A percentile compares a stretch with the other conserved stretches of the same genome.
Evolutionary conservation across 2,329 filamentous ascomycete genomes (phyloP).

Genomic region (Claviceps sp.): DNA sequence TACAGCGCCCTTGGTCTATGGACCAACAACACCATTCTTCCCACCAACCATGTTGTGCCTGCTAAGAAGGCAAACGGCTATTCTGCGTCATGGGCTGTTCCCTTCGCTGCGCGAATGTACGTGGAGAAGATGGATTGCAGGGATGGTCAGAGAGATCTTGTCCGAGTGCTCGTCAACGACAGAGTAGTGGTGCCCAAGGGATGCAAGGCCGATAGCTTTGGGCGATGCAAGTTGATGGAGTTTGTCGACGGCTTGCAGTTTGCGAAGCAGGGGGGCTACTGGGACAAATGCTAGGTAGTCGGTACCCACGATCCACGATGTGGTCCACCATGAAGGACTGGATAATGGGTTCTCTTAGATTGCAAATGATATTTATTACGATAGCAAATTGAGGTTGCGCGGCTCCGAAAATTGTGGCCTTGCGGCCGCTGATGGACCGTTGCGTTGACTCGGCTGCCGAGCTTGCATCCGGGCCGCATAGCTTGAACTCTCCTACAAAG

Average conservation of each 20-base stretch:
- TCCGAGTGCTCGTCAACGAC: conserved; percentile 74
- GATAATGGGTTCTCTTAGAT: too few relatives aligned
- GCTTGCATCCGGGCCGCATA: too few relatives aligned
- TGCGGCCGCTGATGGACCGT: too few relatives aligned
- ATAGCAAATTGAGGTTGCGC: too few relatives aligned
- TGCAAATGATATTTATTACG: too few relatives aligned
- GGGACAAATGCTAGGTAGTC: conserved; percentile 44
- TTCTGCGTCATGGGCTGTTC: conserved; percentile 65
- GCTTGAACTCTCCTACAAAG: too few relatives aligned
- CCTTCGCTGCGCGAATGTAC: conserved; percentile 70
- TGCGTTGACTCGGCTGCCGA: too few relatives aligned
- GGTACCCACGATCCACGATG: too few relatives aligned
- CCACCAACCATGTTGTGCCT: conserved; percentile 34
- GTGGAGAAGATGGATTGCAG: conserved; percentile 74
- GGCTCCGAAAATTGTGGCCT: too few relatives aligned
- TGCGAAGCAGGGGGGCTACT: conserved; percentile 57
- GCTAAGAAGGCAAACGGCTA: conserved; percentile 49
- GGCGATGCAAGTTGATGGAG: conserved; percentile 53
- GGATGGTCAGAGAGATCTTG: conserved; percentile 46
- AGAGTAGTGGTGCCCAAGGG: conserved; percentile 58
- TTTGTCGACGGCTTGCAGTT: conserved; percentile 69
- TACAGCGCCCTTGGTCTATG: conserved; percentile 70
- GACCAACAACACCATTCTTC: conserved; percentile 45
- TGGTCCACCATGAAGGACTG: too few relatives aligned
- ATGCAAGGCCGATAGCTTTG: conserved; percentile 57